phyloP scores from a whole-genome alignment of 768 basidiomycete species.

The Vararia minispora region DNA sequence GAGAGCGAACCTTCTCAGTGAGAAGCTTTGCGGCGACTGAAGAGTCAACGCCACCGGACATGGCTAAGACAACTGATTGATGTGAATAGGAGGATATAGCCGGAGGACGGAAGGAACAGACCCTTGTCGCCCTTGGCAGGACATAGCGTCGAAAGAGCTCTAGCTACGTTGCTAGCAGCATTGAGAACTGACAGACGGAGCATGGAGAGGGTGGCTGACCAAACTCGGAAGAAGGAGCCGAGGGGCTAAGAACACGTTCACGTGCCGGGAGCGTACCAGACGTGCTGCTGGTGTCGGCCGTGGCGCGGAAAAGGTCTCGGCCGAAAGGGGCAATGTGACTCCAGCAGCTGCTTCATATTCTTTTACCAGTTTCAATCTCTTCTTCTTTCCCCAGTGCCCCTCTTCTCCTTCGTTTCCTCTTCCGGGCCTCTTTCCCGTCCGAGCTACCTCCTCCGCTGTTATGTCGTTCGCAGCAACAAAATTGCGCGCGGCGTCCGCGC shows the following conservation, averaged over 20 bases:
- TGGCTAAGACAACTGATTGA: conserved; percentile 68
- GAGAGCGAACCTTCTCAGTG: conserved; percentile 40
- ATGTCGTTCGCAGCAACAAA: conserved; percentile 34
- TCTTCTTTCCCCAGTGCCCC: not conserved
- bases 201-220: conserved; percentile 1
- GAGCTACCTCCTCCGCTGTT: not conserved
- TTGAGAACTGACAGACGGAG: conserved; percentile 6
- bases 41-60: conserved; percentile 96
- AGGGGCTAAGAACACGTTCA: too few species aligned
- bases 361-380: not conserved
- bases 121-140: conserved; percentile 22
- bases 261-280: too few species aligned
- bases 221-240: too few species aligned
- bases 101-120: too few species aligned
- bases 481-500: conserved; percentile 32
- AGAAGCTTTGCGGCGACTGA: conserved; percentile 78
- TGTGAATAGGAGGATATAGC: not conserved
- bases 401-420: conserved; percentile 1
- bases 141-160: conserved; percentile 2
- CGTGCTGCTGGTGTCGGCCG: too few species aligned
- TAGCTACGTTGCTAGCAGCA: too few species aligned
- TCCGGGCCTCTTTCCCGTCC: too few species aligned
- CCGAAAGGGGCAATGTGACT: too few species aligned
- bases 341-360: not conserved
- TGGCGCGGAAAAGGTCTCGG: too few species aligned